Evolutionary conservation across 495 filamentous ascomycete species (phyloP).

Genomic region (Talaromyces adpressus): DNA sequence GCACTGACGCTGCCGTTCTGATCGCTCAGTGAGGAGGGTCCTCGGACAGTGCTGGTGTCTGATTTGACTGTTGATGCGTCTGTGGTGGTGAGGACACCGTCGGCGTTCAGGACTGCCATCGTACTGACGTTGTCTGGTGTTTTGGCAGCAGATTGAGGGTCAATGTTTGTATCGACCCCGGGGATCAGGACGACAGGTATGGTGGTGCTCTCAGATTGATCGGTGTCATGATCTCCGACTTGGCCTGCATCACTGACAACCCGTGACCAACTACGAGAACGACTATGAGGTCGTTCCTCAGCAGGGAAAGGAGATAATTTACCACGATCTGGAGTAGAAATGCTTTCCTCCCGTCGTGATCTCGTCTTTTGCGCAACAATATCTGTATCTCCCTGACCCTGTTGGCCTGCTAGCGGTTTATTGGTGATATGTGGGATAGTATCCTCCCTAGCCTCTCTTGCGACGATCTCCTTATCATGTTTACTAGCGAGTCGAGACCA

Average conservation of each 20-base stretch:
- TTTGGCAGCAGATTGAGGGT: constrained; percentile 13
- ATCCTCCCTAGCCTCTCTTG: constrained; percentile 34
- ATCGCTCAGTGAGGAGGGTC: neutral
- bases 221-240: neutral
- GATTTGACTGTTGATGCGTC: neutral
- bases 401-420: neutral
- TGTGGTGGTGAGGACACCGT: constrained; percentile 19
- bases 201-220: neutral
- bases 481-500: constrained; percentile 84
- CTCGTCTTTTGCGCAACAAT: neutral
- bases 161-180: constrained; percentile 16
- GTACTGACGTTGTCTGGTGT: constrained; percentile 23
- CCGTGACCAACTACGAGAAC: neutral
- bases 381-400: neutral
- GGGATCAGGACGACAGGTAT: constrained; percentile 6
- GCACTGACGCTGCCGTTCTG: neutral
- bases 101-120: constrained; percentile 25
- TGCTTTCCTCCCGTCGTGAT: neutral
- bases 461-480: constrained; percentile 70
- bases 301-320: neutral
- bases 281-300: neutral
- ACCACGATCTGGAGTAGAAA: neutral
- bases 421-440: neutral
- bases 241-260: constrained; percentile 10
- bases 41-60: neutral